phyloP scores from a whole-genome alignment of 2,329 filamentous ascomycete genomes.

The Ophiostoma ulmi region DNA sequence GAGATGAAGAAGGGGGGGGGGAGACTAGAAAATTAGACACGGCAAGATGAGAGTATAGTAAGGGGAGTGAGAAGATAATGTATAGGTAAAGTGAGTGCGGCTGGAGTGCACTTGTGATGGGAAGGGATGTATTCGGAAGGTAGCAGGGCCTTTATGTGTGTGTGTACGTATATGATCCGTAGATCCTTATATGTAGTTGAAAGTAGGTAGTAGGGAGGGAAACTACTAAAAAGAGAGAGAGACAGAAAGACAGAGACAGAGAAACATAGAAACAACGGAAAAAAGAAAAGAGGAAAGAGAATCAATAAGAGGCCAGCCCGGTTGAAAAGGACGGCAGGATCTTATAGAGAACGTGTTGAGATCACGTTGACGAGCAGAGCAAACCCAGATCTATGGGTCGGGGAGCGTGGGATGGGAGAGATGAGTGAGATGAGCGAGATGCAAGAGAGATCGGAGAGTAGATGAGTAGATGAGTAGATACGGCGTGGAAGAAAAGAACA shows the following conservation, averaged over 20 bases:
- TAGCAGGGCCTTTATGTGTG: neutral
- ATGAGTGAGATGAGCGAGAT: neutral
- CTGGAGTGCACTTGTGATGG: neutral
- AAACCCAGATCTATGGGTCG: neutral
- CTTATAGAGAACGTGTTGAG: slow-evolving; percentile 2
- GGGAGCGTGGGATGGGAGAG: neutral
- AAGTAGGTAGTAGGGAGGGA: neutral
- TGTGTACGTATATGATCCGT: too few species aligned
- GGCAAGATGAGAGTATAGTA: neutral
- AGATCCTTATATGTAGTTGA: neutral
- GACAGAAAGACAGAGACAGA: neutral
- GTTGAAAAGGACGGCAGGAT: neutral
- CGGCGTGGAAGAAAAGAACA: neutral
- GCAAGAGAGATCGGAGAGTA: too few species aligned
- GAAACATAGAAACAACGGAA: neutral
- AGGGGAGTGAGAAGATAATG: neutral
- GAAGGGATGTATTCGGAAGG: neutral
- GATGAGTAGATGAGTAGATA: neutral
- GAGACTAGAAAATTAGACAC: too few species aligned
- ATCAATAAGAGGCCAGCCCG: neutral
- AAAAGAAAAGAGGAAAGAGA: neutral
- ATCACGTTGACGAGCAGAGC: neutral
- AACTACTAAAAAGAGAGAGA: neutral
- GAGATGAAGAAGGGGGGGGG: neutral
- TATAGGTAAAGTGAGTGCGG: neutral